A percentile compares a stretch with the other conserved stretches of the same genome.
Evolutionary conservation across 495 filamentous ascomycete genomes (phyloP).

Genomic region (Hypoxylon fragiforme): DNA sequence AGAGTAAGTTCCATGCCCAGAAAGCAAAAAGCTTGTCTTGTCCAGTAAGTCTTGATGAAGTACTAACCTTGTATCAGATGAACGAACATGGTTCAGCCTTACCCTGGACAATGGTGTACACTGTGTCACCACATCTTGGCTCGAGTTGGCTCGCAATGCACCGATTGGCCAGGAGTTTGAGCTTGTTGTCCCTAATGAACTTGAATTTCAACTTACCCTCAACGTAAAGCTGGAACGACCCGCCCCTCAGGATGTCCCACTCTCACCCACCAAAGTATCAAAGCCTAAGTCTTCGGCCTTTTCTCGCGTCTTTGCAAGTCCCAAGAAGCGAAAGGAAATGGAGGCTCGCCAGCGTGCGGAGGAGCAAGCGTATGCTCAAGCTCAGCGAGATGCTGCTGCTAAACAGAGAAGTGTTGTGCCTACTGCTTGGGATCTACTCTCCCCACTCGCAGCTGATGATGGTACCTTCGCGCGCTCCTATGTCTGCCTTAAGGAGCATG

Average conservation of each 20-base stretch:
- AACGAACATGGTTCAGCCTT: constrained; percentile 88
- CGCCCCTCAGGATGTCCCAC: constrained; percentile 54
- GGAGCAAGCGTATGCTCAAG: constrained; percentile 64
- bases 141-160: constrained; percentile 88
- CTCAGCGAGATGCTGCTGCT: constrained; percentile 67
- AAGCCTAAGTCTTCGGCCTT: constrained; percentile 80
- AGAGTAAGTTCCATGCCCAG: constrained; percentile 61
- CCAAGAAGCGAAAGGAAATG: constrained; percentile 91
- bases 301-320: constrained; percentile 88
- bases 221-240: constrained; percentile 92
- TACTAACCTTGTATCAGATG: constrained; percentile 58
- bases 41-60: constrained; percentile 2
- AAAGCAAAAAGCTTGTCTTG: no score
- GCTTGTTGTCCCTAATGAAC: constrained; percentile 91
- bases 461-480: constrained; percentile 94
- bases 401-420: constrained; percentile 59
- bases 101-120: constrained; percentile 97
- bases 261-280: constrained; percentile 60
- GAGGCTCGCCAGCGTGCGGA: constrained; percentile 80
- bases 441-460: constrained; percentile 82
- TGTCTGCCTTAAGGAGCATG: constrained; percentile 89
- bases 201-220: constrained; percentile 95
- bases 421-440: constrained; percentile 83
- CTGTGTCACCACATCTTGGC: constrained; percentile 94
- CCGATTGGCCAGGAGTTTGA: constrained; percentile 99